phyloP scores from a whole-genome alignment of 192 early-diverging fungal species.

The Entophlyctis helioformis region DNA sequence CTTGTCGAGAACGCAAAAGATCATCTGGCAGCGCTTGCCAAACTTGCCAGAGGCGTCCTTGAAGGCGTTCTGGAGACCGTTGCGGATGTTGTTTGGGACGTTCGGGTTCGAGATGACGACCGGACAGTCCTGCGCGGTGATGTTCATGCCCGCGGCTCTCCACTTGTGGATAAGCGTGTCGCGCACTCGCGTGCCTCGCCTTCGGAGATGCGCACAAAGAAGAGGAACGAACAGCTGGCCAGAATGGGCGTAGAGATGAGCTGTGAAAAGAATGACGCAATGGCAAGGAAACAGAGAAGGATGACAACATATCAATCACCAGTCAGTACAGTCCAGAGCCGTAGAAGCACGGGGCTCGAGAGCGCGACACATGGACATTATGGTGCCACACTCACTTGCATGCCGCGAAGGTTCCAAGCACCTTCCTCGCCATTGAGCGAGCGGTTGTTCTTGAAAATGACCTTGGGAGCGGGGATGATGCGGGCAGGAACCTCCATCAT shows the following conservation, averaged over 20 bases:
- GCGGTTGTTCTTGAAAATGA: slow-evolving; percentile 29
- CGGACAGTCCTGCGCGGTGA: slow-evolving; percentile 3
- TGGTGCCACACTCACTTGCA: no score
- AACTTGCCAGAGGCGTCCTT: slow-evolving; percentile 15
- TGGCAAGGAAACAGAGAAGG: no score
- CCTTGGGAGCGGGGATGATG: slow-evolving; percentile 53
- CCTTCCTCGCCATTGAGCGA: slow-evolving; percentile 18
- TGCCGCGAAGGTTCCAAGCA: slow-evolving; percentile 59
- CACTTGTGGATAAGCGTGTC: slow-evolving; percentile 3
- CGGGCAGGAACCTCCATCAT: slow-evolving; percentile 32
- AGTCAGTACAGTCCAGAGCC: no score
- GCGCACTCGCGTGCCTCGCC: slow-evolving; percentile 7
- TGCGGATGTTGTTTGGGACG: slow-evolving; percentile 41
- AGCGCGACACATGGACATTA: no score
- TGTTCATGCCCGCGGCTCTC: slow-evolving; percentile 1
- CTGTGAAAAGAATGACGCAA: no score
- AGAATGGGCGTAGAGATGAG: slow-evolving; percentile 6
- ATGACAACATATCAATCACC: no score
- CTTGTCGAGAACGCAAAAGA: slow-evolving; percentile 48
- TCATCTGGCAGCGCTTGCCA: slow-evolving; percentile 41
- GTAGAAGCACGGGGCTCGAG: no score
- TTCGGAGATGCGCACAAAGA: slow-evolving; percentile 5
- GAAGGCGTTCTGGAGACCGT: slow-evolving; percentile 31
- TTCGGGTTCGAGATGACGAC: slow-evolving; percentile 24
- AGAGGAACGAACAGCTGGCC: slow-evolving; percentile 12